Conservation (phyloP, 257 asterid species). For the Solanum sejunctum region DNA sequence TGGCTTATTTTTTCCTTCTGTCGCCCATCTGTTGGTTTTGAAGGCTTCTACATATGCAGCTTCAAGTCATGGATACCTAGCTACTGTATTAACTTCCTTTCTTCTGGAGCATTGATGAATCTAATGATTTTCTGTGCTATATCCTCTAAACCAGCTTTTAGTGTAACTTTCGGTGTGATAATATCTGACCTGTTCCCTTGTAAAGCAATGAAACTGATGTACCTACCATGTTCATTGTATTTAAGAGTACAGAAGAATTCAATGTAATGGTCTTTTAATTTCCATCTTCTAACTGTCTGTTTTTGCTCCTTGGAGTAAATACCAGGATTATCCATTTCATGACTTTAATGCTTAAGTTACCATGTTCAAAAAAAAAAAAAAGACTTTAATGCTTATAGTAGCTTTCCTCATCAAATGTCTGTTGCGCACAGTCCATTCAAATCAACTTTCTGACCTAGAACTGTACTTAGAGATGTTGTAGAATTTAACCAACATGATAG, state of each 20-base stretch:
- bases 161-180: background rate
- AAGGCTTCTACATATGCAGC: background rate
- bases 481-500: background rate
- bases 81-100: background rate
- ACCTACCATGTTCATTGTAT: background rate
- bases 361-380: too few relatives aligned
- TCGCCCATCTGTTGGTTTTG: background rate
- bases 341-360: background rate
- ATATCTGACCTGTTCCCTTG: background rate
- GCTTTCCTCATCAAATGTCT: background rate
- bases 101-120: background rate
- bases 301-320: background rate
- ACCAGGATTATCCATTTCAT: background rate
- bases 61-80: background rate
- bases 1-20: background rate
- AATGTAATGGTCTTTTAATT: background rate
- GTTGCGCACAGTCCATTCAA: background rate
- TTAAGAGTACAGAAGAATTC: background rate
- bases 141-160: background rate
- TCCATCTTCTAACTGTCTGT: background rate
- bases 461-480: background rate
- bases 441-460: background rate
- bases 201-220: background rate
- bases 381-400: background rate
- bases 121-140: too few relatives aligned